Base-by-base conservation (phyloP, 345 rosid species). In the Kernera saxatilis region DNA sequence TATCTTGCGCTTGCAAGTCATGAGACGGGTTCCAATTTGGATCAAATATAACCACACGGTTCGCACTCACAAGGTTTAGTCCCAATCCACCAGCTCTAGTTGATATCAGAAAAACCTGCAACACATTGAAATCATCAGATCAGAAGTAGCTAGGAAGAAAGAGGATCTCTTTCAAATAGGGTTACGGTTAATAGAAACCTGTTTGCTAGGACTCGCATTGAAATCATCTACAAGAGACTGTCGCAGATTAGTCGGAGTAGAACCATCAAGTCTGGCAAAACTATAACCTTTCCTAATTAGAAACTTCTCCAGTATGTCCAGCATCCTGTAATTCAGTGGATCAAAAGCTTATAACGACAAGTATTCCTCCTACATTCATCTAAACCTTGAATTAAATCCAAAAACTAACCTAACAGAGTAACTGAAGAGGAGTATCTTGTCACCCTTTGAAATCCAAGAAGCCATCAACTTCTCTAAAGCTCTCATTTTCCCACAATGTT, bases 81-180 rank as follows among this genome's bases (percentile, higher is more conserved):
- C 99, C 99, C 62, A 94, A 91, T 59, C 97, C 98, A 75, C 98
- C 97, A 69, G 97, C 98, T 81, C 96, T 85, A 70, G 97, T 89
- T 54, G 98, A 93, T 84, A 93, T 93, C n/a, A 91, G 85, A 84
- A 93, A 91, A 32, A 91, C 98, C 98, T 93, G 80, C 12, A 59
- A 64, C 40, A 72, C 51, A 29, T 37, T 54, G 10, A 22, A 45
- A 13, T 10, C 48, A 67, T 22, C 61, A 27, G 57, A 36, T 37
- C 53, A 39, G 14, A 48, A 48, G 43, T 21, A 17, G 7, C 46
- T 74, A 6, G 23, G 39, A 57, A 51, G 29, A 61, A 51, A 11
- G 12, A 7, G 2, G 45, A 57, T 37, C 65, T 57, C 53, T 57
- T 44, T 65, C 14, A 1, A 33, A 43, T 2, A 39, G 5, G 43